Conservation (phyloP, 768 basidiomycete genomes). For the Xerocomus spinulosus region DNA sequence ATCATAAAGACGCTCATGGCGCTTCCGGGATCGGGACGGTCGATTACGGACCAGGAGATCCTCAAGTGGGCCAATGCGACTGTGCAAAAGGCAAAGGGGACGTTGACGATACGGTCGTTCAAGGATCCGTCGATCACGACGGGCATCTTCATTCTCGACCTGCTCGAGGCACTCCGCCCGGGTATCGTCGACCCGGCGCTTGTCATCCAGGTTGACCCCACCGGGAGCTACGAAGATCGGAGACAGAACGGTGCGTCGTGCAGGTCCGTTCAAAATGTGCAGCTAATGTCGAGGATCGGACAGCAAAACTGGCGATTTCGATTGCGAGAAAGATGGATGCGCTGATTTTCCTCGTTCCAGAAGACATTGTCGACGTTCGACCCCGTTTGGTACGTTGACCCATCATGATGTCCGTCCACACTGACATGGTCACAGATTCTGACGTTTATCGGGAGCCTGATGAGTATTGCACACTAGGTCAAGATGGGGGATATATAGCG, state of each 20-base stretch:
- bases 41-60: constrained; percentile 89
- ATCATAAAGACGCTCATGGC: constrained; percentile 86
- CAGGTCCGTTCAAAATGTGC: background rate
- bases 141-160: constrained; percentile 88
- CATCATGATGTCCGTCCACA: background rate
- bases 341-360: constrained; percentile 93
- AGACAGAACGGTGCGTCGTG: constrained; percentile 77
- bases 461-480: constrained; percentile 53
- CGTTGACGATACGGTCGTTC: constrained; percentile 79
- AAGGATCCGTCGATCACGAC: constrained; percentile 89
- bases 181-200: constrained; percentile 92
- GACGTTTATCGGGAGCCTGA: constrained; percentile 92
- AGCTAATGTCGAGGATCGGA: constrained; percentile 3
- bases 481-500: no score
- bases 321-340: constrained; percentile 98
- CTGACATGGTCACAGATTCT: constrained; percentile 51
- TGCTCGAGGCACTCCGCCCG: constrained; percentile 86
- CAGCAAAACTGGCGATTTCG: constrained; percentile 95
- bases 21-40: constrained; percentile 67
- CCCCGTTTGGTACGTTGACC: constrained; percentile 73
- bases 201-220: constrained; percentile 56
- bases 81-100: constrained; percentile 64
- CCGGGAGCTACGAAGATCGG: constrained; percentile 78
- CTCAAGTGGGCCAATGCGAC: constrained; percentile 94
- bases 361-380: constrained; percentile 94